Conservation (phyloP, 495 filamentous ascomycete species). For the Penicillium maclennaniae region DNA sequence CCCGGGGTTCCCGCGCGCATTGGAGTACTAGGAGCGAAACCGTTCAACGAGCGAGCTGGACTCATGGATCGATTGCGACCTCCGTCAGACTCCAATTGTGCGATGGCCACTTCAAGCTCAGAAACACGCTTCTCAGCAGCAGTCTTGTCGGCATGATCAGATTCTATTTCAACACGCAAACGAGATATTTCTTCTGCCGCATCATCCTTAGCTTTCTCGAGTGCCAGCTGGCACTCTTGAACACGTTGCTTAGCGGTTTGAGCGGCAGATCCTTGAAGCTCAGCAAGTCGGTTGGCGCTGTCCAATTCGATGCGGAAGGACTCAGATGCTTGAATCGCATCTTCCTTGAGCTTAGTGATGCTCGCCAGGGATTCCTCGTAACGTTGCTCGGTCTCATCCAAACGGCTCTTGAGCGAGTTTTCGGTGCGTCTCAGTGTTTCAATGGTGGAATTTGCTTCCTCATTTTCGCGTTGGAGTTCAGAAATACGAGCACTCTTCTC, state of each 20-base stretch:
- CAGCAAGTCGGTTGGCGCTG: slow-evolving; percentile 70
- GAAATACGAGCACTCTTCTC: slow-evolving; percentile 85
- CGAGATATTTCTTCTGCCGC: slow-evolving; percentile 75
- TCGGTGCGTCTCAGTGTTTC: slow-evolving; percentile 76
- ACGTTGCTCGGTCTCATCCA: slow-evolving; percentile 82
- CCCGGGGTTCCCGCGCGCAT: slow-evolving; percentile 48
- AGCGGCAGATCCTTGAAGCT: slow-evolving; percentile 79
- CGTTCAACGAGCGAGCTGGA: slow-evolving; percentile 51
- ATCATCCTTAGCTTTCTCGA: slow-evolving; percentile 78
- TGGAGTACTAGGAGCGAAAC: slow-evolving; percentile 46
- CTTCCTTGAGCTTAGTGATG: slow-evolving; percentile 82
- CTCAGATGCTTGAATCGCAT: slow-evolving; percentile 71
- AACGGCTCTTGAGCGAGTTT: slow-evolving; percentile 68
- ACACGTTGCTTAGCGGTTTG: slow-evolving; percentile 74
- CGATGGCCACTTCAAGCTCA: slow-evolving; percentile 71
- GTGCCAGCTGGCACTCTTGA: slow-evolving; percentile 70
- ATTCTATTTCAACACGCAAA: slow-evolving; percentile 74
- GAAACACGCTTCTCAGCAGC: slow-evolving; percentile 64
- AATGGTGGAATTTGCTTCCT: slow-evolving; percentile 71
- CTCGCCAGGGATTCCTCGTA: slow-evolving; percentile 75
- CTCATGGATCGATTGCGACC: slow-evolving; percentile 41
- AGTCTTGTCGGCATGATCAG: slow-evolving; percentile 68
- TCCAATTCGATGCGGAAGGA: slow-evolving; percentile 80
- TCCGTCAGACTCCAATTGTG: slow-evolving; percentile 57
- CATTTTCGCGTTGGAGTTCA: slow-evolving; percentile 81